These are phyloP conservation scores for Adansonia gregorii DNA, from an alignment of 441 rosid species.

Conservation along the genomic window DNA sequence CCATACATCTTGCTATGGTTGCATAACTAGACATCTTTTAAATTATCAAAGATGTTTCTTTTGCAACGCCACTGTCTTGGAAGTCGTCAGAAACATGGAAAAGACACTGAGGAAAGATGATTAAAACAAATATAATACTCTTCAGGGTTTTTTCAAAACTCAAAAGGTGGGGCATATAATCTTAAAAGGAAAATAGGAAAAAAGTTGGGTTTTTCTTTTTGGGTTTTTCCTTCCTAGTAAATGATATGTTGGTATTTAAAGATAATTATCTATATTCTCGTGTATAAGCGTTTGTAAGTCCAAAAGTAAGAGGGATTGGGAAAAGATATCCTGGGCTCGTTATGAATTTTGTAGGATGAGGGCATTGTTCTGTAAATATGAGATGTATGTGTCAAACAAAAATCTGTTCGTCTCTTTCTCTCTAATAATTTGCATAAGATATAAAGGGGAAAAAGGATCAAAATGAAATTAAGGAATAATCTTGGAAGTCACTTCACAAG, in stretches of 20 bases:
- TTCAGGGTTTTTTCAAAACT: no score
- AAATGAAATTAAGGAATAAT: no score
- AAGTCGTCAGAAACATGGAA: constrained; percentile 49
- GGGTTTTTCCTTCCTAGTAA: not conserved
- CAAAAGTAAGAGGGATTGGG: constrained; percentile 15
- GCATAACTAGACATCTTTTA: constrained; percentile 89
- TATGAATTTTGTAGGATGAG: constrained; percentile 55
- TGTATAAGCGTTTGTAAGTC: constrained; percentile 26
- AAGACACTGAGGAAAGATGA: constrained; percentile 6
- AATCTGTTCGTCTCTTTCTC: not conserved
- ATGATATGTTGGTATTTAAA: constrained; percentile 11
- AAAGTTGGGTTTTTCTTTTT: not conserved
- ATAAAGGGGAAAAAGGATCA: no score
- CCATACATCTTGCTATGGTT: constrained; percentile 84
- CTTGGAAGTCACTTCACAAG: not conserved
- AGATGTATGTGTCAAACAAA: constrained; percentile 50
- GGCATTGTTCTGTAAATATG: constrained; percentile 60
- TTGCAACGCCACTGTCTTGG: constrained; percentile 79
- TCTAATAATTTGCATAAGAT: no score
- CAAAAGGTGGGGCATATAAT: not conserved
- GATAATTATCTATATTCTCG: not conserved
- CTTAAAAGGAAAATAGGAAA: not conserved
- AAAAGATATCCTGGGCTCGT: constrained; percentile 13
- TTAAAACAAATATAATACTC: not conserved
- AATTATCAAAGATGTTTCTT: constrained; percentile 94